These are phyloP conservation scores for Boletellus deceptivus DNA, from an alignment of 1,284 basidiomycete genomes.

Conservation along the genomic window DNA sequence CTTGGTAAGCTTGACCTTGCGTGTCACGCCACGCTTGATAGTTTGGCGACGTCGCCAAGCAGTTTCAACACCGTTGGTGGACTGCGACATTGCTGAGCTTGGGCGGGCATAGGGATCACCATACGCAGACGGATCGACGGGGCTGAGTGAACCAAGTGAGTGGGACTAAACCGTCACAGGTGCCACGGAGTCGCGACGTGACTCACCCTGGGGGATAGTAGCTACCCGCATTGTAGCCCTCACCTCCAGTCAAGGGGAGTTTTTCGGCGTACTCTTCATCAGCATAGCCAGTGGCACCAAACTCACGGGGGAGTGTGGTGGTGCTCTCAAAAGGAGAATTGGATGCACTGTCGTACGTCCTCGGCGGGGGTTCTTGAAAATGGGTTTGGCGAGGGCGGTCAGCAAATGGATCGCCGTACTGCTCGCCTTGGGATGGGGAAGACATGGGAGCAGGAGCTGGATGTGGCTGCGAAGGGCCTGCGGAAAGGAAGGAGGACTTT, in stretches of 20 bases:
- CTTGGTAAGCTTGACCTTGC: conserved; percentile 88
- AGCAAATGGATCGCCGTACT: conserved; percentile 64
- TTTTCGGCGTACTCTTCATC: conserved; percentile 74
- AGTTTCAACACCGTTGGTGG: conserved; percentile 64
- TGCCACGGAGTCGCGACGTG: background rate
- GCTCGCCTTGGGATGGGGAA: conserved; percentile 42
- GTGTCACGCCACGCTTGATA: conserved; percentile 90
- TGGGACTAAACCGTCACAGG: background rate
- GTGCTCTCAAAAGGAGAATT: conserved; percentile 53
- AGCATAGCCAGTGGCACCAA: conserved; percentile 44
- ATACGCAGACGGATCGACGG: conserved; percentile 57
- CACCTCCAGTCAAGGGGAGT: conserved; percentile 60
- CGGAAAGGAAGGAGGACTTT: conserved; percentile 8
- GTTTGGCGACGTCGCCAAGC: conserved; percentile 88
- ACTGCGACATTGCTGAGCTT: conserved; percentile 58
- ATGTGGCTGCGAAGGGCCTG: conserved; percentile 6
- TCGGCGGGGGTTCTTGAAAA: conserved; percentile 52
- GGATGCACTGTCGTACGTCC: conserved; percentile 41
- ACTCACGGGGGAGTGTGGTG: conserved; percentile 53
- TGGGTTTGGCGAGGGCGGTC: conserved; percentile 60
- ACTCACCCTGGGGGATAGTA: conserved; percentile 73
- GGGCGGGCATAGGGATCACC: conserved; percentile 72
- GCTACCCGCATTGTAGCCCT: conserved; percentile 50
- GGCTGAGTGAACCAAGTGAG: conserved; percentile 36
- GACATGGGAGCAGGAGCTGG: conserved; percentile 41